Base-by-base conservation (phyloP, 2,329 filamentous ascomycete genomes). In the Aspergillus tamarii region DNA sequence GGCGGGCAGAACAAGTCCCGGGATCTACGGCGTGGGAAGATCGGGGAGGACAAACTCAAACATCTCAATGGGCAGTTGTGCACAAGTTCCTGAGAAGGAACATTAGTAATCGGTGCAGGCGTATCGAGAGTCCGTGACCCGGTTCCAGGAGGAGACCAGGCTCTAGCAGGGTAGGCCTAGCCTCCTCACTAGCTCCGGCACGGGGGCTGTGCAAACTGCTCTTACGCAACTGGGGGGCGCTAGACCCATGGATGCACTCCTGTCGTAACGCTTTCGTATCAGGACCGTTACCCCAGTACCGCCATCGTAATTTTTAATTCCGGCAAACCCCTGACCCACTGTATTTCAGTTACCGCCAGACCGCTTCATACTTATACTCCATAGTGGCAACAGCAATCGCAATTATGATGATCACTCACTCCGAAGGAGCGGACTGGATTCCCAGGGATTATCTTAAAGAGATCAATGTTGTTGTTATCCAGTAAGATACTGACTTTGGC, bases 201-300 rank as follows among this genome's bases (percentile, higher is more conserved):
- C 63, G 69, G 69, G 69, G 69, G 69, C 69, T 70, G 69, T 70
- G 69, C 69, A 70, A 69, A 69, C 67, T 63, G 53, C 66, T 70
- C 69, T 70, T 70, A 69, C 69, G 67, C 67, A 70, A 69, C 62
- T 62, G 60, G 61, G 57, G 54, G 60, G 30, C 57, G 60, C 65
- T 36, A 64, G 64, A 60, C 53, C 64, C 60, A 64, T 61, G 64
- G 53, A 56, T 50, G 14, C 11, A 19, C 46, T 50, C 46, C 46
- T 50, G 23, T 7, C 14, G 46, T 50, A 50, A 23, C 21, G 23
- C 23, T 12, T 5, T 28, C 1, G n/a, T 34, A 21, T 21, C 30
- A 54, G 12, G 32, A 23, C 30, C 50, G 50, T 54, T 50, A 54
- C 52, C 52, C 28, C 32, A 54, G 19, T 36, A 54, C 52, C 19